Percentiles rank a stretch among this genome's conserved stretches.
Conservation (phyloP, 2,329 filamentous ascomycete genomes). For the Penicillium concentricum region DNA sequence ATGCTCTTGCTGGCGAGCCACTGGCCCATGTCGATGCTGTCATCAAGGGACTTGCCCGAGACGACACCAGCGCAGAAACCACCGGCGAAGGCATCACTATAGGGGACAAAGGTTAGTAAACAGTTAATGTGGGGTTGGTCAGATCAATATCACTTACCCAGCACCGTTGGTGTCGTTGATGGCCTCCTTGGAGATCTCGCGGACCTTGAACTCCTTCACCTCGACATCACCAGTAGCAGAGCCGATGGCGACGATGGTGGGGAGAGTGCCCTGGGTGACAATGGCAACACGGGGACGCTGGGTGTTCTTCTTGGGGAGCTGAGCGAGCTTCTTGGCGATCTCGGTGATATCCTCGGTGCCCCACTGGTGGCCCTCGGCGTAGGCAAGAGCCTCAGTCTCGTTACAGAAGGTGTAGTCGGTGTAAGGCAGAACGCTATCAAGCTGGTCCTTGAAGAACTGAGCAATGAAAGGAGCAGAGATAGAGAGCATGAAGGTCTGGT, state of each 20-base stretch:
- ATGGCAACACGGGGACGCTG: conserved; percentile 82
- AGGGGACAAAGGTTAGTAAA: conserved; percentile 12
- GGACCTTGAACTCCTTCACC: conserved; percentile 77
- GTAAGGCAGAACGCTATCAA: conserved; percentile 83
- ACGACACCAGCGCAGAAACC: conserved; percentile 89
- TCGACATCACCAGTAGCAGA: conserved; percentile 64
- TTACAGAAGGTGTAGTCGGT: conserved; percentile 97
- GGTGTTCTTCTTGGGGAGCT: conserved; percentile 87
- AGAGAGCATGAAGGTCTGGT: conserved; percentile 74
- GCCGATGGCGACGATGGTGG: conserved; percentile 76
- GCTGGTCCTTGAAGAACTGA: conserved; percentile 95
- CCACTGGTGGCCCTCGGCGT: conserved; percentile 77
- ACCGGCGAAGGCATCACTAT: conserved; percentile 87
- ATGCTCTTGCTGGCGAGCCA: conserved; percentile 95
- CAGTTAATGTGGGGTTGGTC: not conserved
- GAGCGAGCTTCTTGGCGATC: conserved; percentile 81
- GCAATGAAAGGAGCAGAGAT: conserved; percentile 94
- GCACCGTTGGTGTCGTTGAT: conserved; percentile 98
- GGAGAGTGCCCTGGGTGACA: conserved; percentile 90
- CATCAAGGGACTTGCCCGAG: conserved; percentile 75
- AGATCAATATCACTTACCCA: conserved; percentile 50
- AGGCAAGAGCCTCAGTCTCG: conserved; percentile 88
- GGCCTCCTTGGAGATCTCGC: conserved; percentile 69
- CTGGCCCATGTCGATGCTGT: conserved; percentile 85
- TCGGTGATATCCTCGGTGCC: conserved; percentile 74